A percentile compares a stretch with the other conserved stretches of the same genome.
phyloP scores from a whole-genome alignment of 208 protist genomes.

The Trypanosoma lewisi region DNA sequence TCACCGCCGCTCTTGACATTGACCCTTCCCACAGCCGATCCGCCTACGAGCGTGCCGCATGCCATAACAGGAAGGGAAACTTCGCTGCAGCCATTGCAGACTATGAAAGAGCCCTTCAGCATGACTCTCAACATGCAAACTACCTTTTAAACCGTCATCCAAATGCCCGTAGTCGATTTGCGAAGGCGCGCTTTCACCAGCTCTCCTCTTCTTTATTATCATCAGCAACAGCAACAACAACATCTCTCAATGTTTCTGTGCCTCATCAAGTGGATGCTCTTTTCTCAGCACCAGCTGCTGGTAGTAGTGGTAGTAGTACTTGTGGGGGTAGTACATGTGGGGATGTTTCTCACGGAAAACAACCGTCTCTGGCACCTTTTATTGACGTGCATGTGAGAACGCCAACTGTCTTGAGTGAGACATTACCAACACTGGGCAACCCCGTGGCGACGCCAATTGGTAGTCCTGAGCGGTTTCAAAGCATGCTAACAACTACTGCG shows the following conservation, averaged over 20 bases:
- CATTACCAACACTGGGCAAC: background rate
- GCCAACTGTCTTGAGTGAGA: background rate
- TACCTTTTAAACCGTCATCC: background rate
- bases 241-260: background rate
- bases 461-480: background rate
- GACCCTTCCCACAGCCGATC: conserved; percentile 54
- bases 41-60: conserved; percentile 69
- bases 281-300: too few relatives aligned
- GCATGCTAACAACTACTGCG: background rate
- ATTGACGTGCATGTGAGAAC: background rate
- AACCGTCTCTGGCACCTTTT: background rate
- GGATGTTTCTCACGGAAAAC: background rate
- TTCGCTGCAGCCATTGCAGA: conserved; percentile 70
- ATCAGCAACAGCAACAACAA: too few relatives aligned
- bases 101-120: conserved; percentile 71
- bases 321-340: background rate
- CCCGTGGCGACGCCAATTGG: background rate
- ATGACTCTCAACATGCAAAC: conserved; percentile 25
- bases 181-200: conserved; percentile 2
- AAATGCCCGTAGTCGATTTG: conserved; percentile 18
- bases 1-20: conserved; percentile 52
- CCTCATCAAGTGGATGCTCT: background rate
- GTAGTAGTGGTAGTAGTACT: too few relatives aligned
- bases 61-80: conserved; percentile 68
- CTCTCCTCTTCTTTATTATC: too few relatives aligned